phyloP scores from a whole-genome alignment of 768 basidiomycete genomes.

The Neoboletus subvelutipes region DNA sequence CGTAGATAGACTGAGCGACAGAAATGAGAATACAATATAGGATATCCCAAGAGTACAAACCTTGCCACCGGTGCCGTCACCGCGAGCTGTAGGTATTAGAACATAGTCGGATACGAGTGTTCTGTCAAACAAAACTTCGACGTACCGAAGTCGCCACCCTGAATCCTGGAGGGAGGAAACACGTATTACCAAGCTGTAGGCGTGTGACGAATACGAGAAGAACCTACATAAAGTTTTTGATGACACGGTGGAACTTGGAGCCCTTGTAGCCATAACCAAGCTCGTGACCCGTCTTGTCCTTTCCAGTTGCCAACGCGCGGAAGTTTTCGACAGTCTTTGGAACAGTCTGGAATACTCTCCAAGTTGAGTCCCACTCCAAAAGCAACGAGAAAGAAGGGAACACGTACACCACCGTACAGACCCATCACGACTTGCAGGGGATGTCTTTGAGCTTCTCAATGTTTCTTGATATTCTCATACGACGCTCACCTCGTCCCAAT shows the following conservation, averaged over 20 bases:
- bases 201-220: background rate
- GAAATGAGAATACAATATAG: conserved; percentile 1
- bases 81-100: conserved; percentile 52
- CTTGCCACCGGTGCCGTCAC: conserved; percentile 92
- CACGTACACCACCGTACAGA: conserved; percentile 81
- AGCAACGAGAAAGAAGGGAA: background rate
- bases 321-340: conserved; percentile 98
- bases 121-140: conserved; percentile 20
- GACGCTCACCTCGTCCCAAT: conserved; percentile 70
- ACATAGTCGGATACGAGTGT: conserved; percentile 17
- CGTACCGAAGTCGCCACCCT: conserved; percentile 97
- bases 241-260: conserved; percentile 95
- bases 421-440: conserved; percentile 68
- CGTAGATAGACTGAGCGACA: conserved; percentile 74
- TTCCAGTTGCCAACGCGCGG: conserved; percentile 85
- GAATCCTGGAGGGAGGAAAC: conserved; percentile 61
- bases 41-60: conserved; percentile 35
- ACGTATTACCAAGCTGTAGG: background rate
- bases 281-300: conserved; percentile 60
- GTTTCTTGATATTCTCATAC: background rate
- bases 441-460: conserved; percentile 5
- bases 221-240: conserved; percentile 86
- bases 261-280: conserved; percentile 93
- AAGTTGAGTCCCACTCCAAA: background rate
- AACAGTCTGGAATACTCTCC: conserved; percentile 58